These are phyloP conservation scores for Echium plantagineum DNA, from an alignment of 257 asterid species.

Conservation along the genomic window DNA sequence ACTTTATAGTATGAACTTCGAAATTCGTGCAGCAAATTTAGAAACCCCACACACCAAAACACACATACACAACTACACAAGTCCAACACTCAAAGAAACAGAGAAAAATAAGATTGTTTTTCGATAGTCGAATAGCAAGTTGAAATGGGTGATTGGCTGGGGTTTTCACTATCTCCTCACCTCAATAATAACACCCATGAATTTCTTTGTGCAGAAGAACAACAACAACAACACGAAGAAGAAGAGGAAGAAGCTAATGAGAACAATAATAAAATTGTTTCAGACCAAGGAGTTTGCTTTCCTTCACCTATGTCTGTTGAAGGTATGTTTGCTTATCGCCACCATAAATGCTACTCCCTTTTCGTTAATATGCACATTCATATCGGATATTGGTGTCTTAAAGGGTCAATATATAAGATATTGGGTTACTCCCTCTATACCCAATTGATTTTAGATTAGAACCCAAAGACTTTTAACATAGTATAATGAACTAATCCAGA, in stretches of 20 bases:
- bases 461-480: no score
- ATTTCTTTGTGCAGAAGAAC: constrained; percentile 10
- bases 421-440: no score
- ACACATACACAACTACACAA: no score
- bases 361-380: no score
- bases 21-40: constrained; percentile 45
- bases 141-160: constrained; percentile 60
- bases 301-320: constrained; percentile 18
- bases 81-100: constrained; percentile 6
- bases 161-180: constrained; percentile 58
- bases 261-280: background rate
- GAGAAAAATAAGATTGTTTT: background rate
- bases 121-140: background rate
- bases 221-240: background rate
- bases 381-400: no score
- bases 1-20: constrained; percentile 15
- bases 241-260: constrained; percentile 5
- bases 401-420: no score
- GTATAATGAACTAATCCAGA: no score
- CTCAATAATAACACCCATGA: constrained; percentile 16
- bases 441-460: no score
- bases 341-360: no score
- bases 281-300: constrained; percentile 7
- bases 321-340: constrained; percentile 3
- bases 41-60: constrained; percentile 15